Base-by-base conservation (phyloP, 345 rosid genomes). In the Euclidium syriacum region DNA sequence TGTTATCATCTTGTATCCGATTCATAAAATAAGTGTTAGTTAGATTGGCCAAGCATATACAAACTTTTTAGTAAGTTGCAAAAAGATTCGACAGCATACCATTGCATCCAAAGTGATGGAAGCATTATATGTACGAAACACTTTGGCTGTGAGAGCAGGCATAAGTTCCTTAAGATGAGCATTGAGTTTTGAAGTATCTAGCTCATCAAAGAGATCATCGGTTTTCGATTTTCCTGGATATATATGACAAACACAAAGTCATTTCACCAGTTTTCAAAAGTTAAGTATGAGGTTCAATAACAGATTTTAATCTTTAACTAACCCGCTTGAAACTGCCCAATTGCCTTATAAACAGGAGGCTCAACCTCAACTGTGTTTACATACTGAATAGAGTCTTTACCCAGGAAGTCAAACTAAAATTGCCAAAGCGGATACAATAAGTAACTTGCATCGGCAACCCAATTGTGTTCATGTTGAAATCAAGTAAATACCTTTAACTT, bases 331-430 rank as follows among this genome's bases (percentile, higher is more conserved):
- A 95, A 90, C 49, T 84, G 84, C 47, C 88, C 85, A 69, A 95
- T 95, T 58, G 98, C 98, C 76, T 85, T 87, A 74, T 88, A 95
- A 35, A 95, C 99, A 67, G 81, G 88, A 65, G 82, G 87, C 79
- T 84, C 92, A 40, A 95, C 99, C 67, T 80, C 91, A 10, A 95
- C 96, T 6, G 90, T 85, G 69, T 95, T 95, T 73, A 77, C 86
- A 70, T 95, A 95, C 64, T 84, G 84, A 65, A 95, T 95, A n/a
- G 99, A 95, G 78, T 95, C 99, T 77, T 95, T 95, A 86, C 99
- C 99, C 17, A 95, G 99, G 77, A 95, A 95, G 83, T 95, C 96
- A 77, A 95, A 95, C 99, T n/a, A n/a, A n/a, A n/a, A n/a, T n/a
- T n/a, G n/a, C n/a, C n/a, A n/a, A n/a, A n/a, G n/a, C n/a, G n/a